These are phyloP conservation scores for Lasiosphaeriaceae sp. DNA, from an alignment of 495 filamentous ascomycete species.

Conservation along the genomic window DNA sequence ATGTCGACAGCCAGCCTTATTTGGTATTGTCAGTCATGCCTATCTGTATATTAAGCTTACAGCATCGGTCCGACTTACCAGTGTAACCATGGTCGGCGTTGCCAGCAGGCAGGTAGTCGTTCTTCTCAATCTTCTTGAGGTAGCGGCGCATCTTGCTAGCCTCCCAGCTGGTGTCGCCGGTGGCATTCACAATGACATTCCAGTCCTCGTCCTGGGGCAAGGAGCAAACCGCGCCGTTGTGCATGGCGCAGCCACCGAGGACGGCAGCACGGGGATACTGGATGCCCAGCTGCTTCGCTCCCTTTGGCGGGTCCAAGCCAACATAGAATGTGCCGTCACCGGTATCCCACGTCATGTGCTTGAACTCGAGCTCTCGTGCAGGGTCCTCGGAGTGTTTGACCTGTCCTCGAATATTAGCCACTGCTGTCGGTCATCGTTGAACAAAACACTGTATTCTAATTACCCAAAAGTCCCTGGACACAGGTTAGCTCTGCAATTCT, in stretches of 20 bases:
- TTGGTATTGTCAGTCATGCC: not conserved
- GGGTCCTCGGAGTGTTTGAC: conserved; percentile 45
- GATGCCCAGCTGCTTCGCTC: conserved; percentile 40
- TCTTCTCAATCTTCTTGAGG: conserved; percentile 41
- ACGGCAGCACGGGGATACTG: conserved; percentile 47
- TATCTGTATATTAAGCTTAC: not conserved
- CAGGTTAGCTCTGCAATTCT: no score
- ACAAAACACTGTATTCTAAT: no score
- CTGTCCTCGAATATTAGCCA: no score
- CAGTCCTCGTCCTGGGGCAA: conserved; percentile 44
- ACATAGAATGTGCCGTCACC: conserved; percentile 45
- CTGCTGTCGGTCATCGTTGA: no score
- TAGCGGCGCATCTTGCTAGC: conserved; percentile 45
- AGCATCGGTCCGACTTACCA: conserved; percentile 17
- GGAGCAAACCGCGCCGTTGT: conserved; percentile 42
- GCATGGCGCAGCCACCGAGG: conserved; percentile 48
- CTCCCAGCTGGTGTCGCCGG: conserved; percentile 42
- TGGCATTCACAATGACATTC: conserved; percentile 41
- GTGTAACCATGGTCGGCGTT: conserved; percentile 41
- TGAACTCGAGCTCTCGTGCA: conserved; percentile 37
- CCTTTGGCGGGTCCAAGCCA: conserved; percentile 40
- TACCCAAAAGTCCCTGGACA: conserved; percentile 45
- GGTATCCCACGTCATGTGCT: conserved; percentile 41
- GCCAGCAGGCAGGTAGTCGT: conserved; percentile 34
- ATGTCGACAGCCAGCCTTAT: conserved; percentile 39